Conservation (phyloP, 441 rosid species). For the Viola pubescens region DNA sequence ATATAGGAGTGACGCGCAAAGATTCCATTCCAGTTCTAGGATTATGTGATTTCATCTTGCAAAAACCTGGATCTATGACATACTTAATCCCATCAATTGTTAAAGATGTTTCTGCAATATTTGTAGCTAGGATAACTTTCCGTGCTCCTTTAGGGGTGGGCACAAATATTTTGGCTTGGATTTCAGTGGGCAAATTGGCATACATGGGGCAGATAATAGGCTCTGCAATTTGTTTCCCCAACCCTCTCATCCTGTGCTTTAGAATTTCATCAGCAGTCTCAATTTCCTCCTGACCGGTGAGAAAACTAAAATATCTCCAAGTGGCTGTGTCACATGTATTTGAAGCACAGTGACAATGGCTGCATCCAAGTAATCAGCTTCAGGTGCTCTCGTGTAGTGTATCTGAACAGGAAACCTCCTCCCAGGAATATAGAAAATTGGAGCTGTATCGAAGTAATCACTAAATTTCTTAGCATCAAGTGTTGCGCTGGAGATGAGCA, state of each 20-base stretch:
- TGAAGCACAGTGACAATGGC: conserved; percentile 84
- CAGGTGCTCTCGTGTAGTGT: conserved; percentile 75
- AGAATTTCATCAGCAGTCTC: conserved; percentile 94
- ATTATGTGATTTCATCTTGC: conserved; percentile 94
- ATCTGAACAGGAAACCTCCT: conserved; percentile 95
- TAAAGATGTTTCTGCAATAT: conserved; percentile 95
- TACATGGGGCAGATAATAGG: conserved; percentile 90
- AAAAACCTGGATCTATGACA: conserved; percentile 94
- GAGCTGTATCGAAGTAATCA: conserved; percentile 90
- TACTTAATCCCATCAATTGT: conserved; percentile 96
- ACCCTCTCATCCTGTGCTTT: conserved; percentile 79
- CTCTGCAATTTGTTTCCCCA: conserved; percentile 89
- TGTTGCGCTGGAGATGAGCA: conserved; percentile 97
- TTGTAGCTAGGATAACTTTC: conserved; percentile 91
- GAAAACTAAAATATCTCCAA: conserved; percentile 87
- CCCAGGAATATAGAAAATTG: conserved; percentile 93
- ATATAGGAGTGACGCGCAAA: conserved; percentile 78
- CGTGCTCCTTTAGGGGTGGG: conserved; percentile 95
- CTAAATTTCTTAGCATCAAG: conserved; percentile 98
- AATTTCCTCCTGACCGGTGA: conserved; percentile 97
- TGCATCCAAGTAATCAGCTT: conserved; percentile 95
- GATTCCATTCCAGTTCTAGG: conserved; percentile 99
- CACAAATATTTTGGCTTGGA: conserved; percentile 93
- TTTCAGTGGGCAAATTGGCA: conserved; percentile 94
- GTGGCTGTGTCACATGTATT: conserved; percentile 70